Evolutionary conservation across 768 basidiomycete species (phyloP), one percentile per base, ranked within the genome.

Genomic region (Lactifluus piperatus): DNA sequence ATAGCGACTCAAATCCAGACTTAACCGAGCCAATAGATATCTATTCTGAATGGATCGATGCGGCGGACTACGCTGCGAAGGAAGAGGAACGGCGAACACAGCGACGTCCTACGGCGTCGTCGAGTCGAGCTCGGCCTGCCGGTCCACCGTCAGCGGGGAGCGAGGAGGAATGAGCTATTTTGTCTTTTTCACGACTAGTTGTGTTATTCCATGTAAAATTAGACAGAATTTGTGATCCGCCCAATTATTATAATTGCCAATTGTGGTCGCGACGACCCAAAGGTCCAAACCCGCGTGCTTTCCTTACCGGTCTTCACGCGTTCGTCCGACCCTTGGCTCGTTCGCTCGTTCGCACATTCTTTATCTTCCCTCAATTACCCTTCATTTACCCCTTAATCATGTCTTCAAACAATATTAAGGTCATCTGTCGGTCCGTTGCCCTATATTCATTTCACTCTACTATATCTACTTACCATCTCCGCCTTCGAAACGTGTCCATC

Each of bases 1-100:
- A 41, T 58, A 52, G 18, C 39, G 27, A 32, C 24, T 18, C 29
- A 32, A 63, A 45, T 54, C 50, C 60, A 94, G 91, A 93, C 70
- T 76, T 93, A 53, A 91, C 90, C 1, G 91, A 92, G 65, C 82
- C 91, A 16, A 83, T 93, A 57, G 91, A 93, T 71, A 88, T 93
- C 30, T 93, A 91, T 70, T 91, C 90, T 7, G 88, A 91, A 68
- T 93, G 91, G 91, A 90, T 92, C 62, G 89, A 91, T 69, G 89
- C 89, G 50, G 87, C 88, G 6, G 89, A 91, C 69, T 85, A 86
- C 9, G 89, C 88, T 34, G 85, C 90, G 69, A 79, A 76, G 58
- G 82, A 86, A 50, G 81, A 80, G 18, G 76, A 77, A 4, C 54
- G 56, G 29, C 57, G 54, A 22, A 67, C 74, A 26, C 69, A 74